Percentiles rank a stretch among this genome's conserved stretches.
These are phyloP conservation scores for Exophiala calicioides DNA, from an alignment of 2,329 filamentous ascomycete genomes.

Conservation along the genomic window DNA sequence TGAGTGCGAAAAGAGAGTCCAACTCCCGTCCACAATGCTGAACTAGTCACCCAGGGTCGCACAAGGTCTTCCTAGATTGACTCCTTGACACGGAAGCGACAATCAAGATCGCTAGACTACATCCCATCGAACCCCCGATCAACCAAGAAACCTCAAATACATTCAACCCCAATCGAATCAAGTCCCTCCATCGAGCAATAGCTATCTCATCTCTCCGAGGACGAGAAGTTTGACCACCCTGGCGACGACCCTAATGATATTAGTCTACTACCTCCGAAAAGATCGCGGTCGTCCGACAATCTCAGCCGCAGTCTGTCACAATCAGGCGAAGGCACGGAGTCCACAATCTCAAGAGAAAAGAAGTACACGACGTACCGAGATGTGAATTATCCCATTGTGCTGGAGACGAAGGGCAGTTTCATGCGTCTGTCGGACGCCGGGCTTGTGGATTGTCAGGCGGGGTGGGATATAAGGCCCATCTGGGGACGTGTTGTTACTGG, in stretches of 20 bases:
- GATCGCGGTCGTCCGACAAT: conserved; percentile 11
- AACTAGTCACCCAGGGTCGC: not conserved
- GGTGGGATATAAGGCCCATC: too few relatives aligned
- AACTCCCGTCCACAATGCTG: too few relatives aligned
- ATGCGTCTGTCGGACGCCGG: conserved; percentile 16
- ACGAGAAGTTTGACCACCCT: not conserved
- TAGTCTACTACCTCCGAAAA: conserved; percentile 17
- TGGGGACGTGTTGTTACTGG: too few relatives aligned
- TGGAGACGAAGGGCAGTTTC: conserved; percentile 20
- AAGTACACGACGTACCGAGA: conserved; percentile 18
- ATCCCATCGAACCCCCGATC: not conserved
- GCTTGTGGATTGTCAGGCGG: conserved; percentile 2
- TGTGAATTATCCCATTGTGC: conserved; percentile 15
- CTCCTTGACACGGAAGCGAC: conserved; percentile 7
- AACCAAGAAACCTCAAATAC: conserved; percentile 4
- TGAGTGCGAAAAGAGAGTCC: too few relatives aligned
- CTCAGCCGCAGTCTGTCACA: conserved; percentile 6
- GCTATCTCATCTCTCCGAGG: not conserved
- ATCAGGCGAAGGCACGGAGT: conserved; percentile 10
- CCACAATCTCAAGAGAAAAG: conserved; percentile 15
- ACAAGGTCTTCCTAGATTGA: not conserved
- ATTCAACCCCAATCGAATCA: not conserved
- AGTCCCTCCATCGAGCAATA: conserved; percentile 1
- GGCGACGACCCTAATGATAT: conserved; percentile 5
- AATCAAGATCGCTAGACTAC: conserved; percentile 8